Base-by-base conservation (phyloP, 2,329 filamentous ascomycete species). In the Claviceps sp. region DNA sequence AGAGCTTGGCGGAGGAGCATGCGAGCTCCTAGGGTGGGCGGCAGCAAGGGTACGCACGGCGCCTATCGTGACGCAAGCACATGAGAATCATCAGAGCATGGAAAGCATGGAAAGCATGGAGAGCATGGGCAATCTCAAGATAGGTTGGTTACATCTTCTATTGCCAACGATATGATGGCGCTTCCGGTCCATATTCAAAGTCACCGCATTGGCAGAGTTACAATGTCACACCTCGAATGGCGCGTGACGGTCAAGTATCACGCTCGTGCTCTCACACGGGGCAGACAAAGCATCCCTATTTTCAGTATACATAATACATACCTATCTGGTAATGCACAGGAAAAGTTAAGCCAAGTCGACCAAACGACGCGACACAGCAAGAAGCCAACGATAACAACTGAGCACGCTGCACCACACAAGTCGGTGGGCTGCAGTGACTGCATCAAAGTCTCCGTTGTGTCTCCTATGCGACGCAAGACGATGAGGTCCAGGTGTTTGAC, bases 31-130 rank as follows among this genome's bases (percentile, higher is more conserved):
- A 30, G 37, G 44, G 41, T n/a, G 38, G 50, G 38, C 34, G 30
- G 30, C 30, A 34, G 30, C 30, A 34, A 34, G 51, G 20, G 26
- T 37, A 20, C n/a, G 41, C 18, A 20, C 41, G 41, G 41, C 40
- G 30, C 47, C 48, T 18, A 42, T 41, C 18, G 51, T 49, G 51
- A 47, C 47, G 47, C 47, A 43, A 50, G 36, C 40, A 34, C 18
- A 43, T 5, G 6, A 43, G 11, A 20, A 26, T 22, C 22, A 22
- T 22, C 22, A 22, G 22, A 22, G 20, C 2, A 22, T 44, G 42
- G 42, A 24, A 11, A 44, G 20, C 24, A 30, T n/a, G 40, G 11
- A 20, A 2, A 41, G 9, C n/a, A 44, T 44, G 22, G 22, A 8
- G 5, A 44, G 20, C 43, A 30, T 18, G 9, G 24, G 7, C 24